Evolutionary conservation across 1,284 basidiomycete species (phyloP).

Genomic region (Termitomyces sp.): DNA sequence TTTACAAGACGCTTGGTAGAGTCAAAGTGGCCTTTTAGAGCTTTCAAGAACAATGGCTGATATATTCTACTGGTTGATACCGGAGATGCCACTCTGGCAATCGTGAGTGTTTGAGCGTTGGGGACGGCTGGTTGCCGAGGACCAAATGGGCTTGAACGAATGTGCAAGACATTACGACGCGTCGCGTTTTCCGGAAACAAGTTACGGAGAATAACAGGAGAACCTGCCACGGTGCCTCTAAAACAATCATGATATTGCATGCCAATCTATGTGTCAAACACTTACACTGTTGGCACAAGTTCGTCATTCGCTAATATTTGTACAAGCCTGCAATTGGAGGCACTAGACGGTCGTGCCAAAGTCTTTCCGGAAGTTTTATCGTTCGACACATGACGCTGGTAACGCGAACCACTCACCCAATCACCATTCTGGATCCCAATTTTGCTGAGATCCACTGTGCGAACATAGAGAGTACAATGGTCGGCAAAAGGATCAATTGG

Average conservation of each 20-base stretch:
- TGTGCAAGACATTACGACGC: conserved; percentile 26
- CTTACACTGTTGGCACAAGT: conserved; percentile 31
- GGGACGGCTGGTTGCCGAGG: conserved; percentile 60
- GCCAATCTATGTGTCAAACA: not conserved
- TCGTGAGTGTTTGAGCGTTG: conserved; percentile 65
- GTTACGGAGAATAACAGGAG: conserved; percentile 60
- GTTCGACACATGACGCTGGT: conserved; percentile 3
- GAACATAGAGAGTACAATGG: conserved; percentile 50
- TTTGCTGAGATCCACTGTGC: conserved; percentile 61
- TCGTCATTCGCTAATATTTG: conserved; percentile 54
- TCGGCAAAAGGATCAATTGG: conserved; percentile 35
- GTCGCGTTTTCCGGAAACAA: conserved; percentile 28
- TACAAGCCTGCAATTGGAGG: conserved; percentile 45
- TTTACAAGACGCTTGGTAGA: conserved; percentile 60
- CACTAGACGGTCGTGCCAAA: conserved; percentile 28
- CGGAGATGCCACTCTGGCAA: conserved; percentile 83
- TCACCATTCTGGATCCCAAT: conserved; percentile 82
- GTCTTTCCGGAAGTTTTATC: conserved; percentile 25
- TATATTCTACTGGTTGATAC: conserved; percentile 71
- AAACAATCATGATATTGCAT: not conserved
- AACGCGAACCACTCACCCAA: conserved; percentile 58
- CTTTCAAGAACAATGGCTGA: conserved; percentile 65
- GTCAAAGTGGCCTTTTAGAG: conserved; percentile 68
- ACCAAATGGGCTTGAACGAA: conserved; percentile 53
- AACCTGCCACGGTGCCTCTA: conserved; percentile 40